These are phyloP conservation scores for Sporobolus alterniflorus DNA, from an alignment of 202 grass and related monocot genomes.

Conservation along the genomic window DNA sequence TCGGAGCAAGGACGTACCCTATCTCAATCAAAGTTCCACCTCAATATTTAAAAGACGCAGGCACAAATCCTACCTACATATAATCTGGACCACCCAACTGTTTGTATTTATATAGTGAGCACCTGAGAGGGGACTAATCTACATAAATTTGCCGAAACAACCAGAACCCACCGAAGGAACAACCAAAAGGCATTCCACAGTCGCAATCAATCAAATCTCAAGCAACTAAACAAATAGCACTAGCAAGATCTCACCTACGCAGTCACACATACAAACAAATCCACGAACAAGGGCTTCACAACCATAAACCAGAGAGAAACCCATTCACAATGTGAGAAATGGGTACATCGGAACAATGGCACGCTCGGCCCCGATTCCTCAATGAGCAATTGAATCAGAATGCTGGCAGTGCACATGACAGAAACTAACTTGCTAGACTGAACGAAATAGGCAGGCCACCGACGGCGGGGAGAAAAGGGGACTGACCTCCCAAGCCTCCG, in stretches of 20 bases:
- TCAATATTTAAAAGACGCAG: slow-evolving; percentile 5
- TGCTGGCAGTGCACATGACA: not conserved
- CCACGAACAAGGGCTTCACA: slow-evolving; percentile 12
- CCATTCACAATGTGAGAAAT: not conserved
- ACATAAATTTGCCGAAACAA: slow-evolving; percentile 19
- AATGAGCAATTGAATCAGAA: slow-evolving; percentile 24
- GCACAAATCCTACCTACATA: slow-evolving; percentile 24
- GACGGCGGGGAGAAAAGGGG: not conserved
- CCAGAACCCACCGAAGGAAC: slow-evolving; percentile 1
- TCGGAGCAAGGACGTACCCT: slow-evolving; percentile 24
- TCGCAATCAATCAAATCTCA: slow-evolving; percentile 55
- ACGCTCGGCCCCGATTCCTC: not conserved
- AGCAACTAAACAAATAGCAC: slow-evolving; percentile 29
- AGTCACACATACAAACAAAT: slow-evolving; percentile 37
- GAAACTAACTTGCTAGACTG: not conserved
- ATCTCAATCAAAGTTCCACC: slow-evolving; percentile 14
- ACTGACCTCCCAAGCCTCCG: slow-evolving; percentile 42
- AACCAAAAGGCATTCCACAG: slow-evolving; percentile 28
- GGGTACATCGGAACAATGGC: not conserved
- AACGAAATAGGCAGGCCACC: not conserved
- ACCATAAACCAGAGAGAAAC: slow-evolving; percentile 5
- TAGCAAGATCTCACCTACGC: slow-evolving; percentile 46
- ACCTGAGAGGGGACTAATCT: slow-evolving; percentile 33
- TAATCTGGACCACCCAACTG: slow-evolving; percentile 35
- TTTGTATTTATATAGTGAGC: slow-evolving; percentile 21